Evolutionary conservation across 148 eudicot species (phyloP).

Genomic region (Rhododendron kiyosumense): DNA sequence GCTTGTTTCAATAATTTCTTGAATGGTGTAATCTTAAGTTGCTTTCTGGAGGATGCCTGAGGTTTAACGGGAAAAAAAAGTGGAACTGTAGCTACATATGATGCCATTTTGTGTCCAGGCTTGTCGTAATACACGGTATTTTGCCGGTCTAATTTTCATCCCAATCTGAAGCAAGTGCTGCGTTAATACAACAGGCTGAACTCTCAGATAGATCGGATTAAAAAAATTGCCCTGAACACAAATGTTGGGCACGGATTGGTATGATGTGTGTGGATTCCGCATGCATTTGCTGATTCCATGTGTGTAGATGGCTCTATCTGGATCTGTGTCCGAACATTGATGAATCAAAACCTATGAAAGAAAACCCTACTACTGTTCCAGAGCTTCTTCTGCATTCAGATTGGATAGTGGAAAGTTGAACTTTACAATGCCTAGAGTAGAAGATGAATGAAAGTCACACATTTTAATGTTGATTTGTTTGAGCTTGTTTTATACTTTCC

Average conservation of each 20-base stretch:
- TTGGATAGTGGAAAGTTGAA: too few relatives aligned
- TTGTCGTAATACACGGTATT: background rate
- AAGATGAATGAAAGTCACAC: too few relatives aligned
- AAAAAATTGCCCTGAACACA: background rate
- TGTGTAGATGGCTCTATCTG: background rate
- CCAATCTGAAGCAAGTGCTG: background rate
- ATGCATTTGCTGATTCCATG: background rate
- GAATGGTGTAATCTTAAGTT: background rate
- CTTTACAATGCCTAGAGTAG: too few relatives aligned
- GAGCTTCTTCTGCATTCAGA: too few relatives aligned
- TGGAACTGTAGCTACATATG: background rate
- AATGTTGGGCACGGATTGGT: background rate
- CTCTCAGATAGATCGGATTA: background rate
- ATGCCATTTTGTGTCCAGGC: background rate
- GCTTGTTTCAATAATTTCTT: background rate
- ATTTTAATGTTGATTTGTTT: background rate
- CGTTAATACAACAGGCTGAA: background rate
- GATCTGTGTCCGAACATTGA: background rate
- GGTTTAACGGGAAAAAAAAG: background rate
- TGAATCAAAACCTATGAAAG: background rate
- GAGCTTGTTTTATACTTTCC: too few relatives aligned
- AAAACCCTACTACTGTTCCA: too few relatives aligned
- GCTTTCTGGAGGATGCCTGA: background rate
- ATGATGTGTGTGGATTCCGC: background rate
- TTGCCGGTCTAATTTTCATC: background rate